These are phyloP conservation scores for Leishmania turanica DNA, from an alignment of 208 protist species.

Conservation along the genomic window DNA sequence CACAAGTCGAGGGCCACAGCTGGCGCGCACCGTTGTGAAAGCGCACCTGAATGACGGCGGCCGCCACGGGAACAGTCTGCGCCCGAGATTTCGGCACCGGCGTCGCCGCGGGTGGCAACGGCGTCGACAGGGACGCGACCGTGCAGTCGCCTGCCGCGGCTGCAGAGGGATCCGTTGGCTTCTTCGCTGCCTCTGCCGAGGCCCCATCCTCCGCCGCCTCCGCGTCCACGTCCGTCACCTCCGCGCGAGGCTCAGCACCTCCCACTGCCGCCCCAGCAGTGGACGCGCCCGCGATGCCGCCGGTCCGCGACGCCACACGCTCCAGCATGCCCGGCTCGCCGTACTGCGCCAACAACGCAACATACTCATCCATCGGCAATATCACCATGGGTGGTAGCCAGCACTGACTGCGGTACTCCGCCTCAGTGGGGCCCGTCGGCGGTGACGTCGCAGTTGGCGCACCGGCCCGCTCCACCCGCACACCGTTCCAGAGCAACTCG, in stretches of 20 bases:
- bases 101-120: neutral
- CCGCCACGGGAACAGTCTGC: slow-evolving; percentile 12
- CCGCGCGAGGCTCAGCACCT: neutral
- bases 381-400: slow-evolving; percentile 71
- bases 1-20: slow-evolving; percentile 50
- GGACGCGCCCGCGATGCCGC: neutral
- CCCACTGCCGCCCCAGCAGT: neutral
- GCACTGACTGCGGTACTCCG: slow-evolving; percentile 22
- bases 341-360: slow-evolving; percentile 47
- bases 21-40: slow-evolving; percentile 50
- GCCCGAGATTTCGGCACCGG: neutral
- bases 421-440: neutral
- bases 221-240: slow-evolving; percentile 19
- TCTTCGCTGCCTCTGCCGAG: neutral
- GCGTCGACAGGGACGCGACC: neutral
- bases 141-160: neutral
- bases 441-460: neutral
- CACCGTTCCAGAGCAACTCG: slow-evolving; percentile 40
- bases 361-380: slow-evolving; percentile 75
- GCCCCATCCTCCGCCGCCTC: slow-evolving; percentile 6
- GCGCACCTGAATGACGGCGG: slow-evolving; percentile 37
- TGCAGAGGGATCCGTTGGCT: neutral
- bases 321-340: slow-evolving; percentile 41
- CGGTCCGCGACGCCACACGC: neutral
- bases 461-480: slow-evolving; percentile 17